Evolutionary conservation across 2,329 filamentous ascomycete genomes (phyloP), one percentile per base, ranked within the genome.

Genomic region (Calonectria pseudoturangicola): DNA sequence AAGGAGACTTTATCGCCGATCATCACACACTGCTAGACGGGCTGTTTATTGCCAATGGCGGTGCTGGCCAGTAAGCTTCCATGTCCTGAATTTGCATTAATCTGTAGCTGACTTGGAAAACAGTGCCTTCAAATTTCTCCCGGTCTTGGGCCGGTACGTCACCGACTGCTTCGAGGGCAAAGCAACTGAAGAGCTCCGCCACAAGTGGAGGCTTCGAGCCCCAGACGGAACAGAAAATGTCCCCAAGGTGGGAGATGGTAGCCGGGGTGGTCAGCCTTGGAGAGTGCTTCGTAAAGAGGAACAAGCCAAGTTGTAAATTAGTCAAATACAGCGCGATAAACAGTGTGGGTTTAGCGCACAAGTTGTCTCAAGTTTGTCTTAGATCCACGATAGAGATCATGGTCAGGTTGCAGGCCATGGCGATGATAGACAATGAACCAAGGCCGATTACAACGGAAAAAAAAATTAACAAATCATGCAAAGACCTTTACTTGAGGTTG

Each of bases 61-160:
- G 41, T 18, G 41, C 41, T 15, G 41, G 41, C 41, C 41, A 43
- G 41, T 43, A 18, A 43, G 12, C 9, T 33, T 33, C 5, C 30
- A 33, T 18, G 7, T 43, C 5, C 7, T 43, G 41, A n/a, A 6
- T 7, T 43, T 18, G 41, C 15, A 18, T 18, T 18, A 7, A 6
- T 18, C 2, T 12, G 18, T 18, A 7, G 41, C 41, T 43, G 15
- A 43, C 3, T 18, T 43, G 9, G 6, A 43, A 21, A 18, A 18
- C 13, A 75, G 73, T 56, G 71, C 58, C 5, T 75, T 75, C 66
- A 75, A 75, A 30, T 76, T 74, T 27, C 69, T 73, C 28, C 74
- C 72, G 2, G 60, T 75, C 13, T 16, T 75, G 3, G 73, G 73
- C 2, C 27, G 48, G 7, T 51, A 71, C 48, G 41, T 73, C 18